A percentile compares a stretch with the other conserved stretches of the same genome.
phyloP scores from a whole-genome alignment of 2,329 filamentous ascomycete genomes.

The Trichoderma sp. region DNA sequence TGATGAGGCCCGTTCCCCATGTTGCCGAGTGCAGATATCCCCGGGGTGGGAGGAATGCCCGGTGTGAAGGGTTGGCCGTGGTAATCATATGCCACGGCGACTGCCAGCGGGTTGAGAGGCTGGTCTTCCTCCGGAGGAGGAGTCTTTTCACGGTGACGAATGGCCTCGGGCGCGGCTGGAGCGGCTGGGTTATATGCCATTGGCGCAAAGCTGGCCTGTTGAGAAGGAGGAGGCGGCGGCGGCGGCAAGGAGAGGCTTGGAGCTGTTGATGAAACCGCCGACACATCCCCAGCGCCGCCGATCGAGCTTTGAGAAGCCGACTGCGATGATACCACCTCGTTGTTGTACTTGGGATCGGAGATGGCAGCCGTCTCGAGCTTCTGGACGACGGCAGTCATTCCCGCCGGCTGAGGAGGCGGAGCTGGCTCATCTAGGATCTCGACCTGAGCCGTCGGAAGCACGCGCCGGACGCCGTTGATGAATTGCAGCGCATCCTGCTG shows the following conservation, averaged over 20 bases:
- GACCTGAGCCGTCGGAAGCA: constrained; percentile 64
- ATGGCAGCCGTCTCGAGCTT: constrained; percentile 73
- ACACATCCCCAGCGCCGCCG: constrained; percentile 13
- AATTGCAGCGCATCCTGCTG: constrained; percentile 72
- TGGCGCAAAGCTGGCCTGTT: constrained; percentile 58
- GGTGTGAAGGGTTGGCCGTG: constrained; percentile 57
- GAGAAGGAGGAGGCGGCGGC: constrained; percentile 40
- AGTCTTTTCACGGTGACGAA: constrained; percentile 77
- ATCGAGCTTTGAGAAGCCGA: constrained; percentile 21
- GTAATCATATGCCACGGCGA: constrained; percentile 61
- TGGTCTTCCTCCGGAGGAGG: constrained; percentile 70
- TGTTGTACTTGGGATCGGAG: constrained; percentile 56
- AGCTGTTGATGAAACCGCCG: constrained; percentile 27
- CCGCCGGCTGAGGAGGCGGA: constrained; percentile 50
- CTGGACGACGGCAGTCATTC: constrained; percentile 72
- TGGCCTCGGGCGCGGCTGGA: constrained; percentile 72
- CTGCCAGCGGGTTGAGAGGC: constrained; percentile 58
- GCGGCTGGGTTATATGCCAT: constrained; percentile 81
- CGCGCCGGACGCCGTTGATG: constrained; percentile 67
- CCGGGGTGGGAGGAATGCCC: constrained; percentile 55
- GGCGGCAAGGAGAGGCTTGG: constrained; percentile 32
- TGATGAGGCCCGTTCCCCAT: constrained; percentile 49
- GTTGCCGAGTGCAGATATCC: constrained; percentile 50
- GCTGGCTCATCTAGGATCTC: constrained; percentile 68
- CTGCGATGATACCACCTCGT: constrained; percentile 13